phyloP scores from a whole-genome alignment of 129 eudicot species.

The Helianthus annuus region HanXRQr2.0-SUNRISE NC_035445.2:156691721-156692220 shows the following conservation, averaged over 20 bases:
- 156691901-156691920: slow-evolving; percentile 73
- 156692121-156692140: slow-evolving; percentile 38
- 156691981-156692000: slow-evolving; percentile 78
- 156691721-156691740: slow-evolving; percentile 70
- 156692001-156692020: slow-evolving; percentile 69
- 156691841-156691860: slow-evolving; percentile 43
- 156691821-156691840: slow-evolving; percentile 76
- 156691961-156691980: slow-evolving; percentile 66
- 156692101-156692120: slow-evolving; percentile 41
- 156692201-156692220: slow-evolving; percentile 34
- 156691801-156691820: slow-evolving; percentile 75
- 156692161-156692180: slow-evolving; percentile 67
- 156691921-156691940: slow-evolving; percentile 60
- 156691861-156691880: slow-evolving; percentile 52
- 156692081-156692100: slow-evolving; percentile 37
- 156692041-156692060: slow-evolving; percentile 37
- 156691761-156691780: slow-evolving; percentile 86
- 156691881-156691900: slow-evolving; percentile 64
- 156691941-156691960: slow-evolving; percentile 69
- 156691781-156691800: slow-evolving; percentile 70
- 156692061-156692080: slow-evolving; percentile 42
- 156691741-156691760: slow-evolving; percentile 78
- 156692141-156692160: slow-evolving; percentile 50
- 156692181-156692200: slow-evolving; percentile 44
- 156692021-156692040: slow-evolving; percentile 62